Evolutionary conservation across 2,329 filamentous ascomycete genomes (phyloP), one percentile per base, ranked within the genome.

Genomic region (Mollisiaceae sp.): DNA sequence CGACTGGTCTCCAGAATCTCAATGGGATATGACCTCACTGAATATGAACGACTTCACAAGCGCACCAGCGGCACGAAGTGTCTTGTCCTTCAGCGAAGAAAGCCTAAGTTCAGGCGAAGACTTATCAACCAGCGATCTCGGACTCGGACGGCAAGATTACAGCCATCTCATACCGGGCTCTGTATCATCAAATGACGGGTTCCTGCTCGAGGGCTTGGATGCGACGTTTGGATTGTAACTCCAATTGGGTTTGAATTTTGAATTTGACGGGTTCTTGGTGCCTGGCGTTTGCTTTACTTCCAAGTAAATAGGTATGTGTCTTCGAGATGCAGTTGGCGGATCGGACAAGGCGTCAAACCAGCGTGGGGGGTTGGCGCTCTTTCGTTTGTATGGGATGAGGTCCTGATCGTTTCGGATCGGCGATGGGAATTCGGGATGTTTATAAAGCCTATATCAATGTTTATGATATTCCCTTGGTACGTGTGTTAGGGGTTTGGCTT

Each of bases 31-130:
- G 69, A 67, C 73, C 78, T 79, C 80, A 75, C 76, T 61, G 70
- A 79, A 73, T 55, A 75, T 76, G 69, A 78, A 78, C n/a, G 79
- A 80, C 58, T 73, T 77, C 43, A 65, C 70, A 1, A 61, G 41
- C 27, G 64, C 65, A 54, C 63, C 75, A 66, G 59, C 77, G 70
- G 77, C 83, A 36, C 84, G 84, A 69, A 87, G 85, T 66, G 83
- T 86, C 3, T 75, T 86, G 36, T 87, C 85, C 75, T 85, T 86
- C 66, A 86, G 84, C 6, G 85, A 87, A 56, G 86, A 88, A 73
- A 87, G 85, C 65, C 71, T 87, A 64, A 86, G 80, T 18, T 85
- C 84, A 18, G 82, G 85, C 1, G 80, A 81, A 56, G 82, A 82
- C 47, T 41, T 76, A 39, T 72, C 70, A 9, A 63, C 67, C 15